Conservation (phyloP, 345 rosid species). For the Syzygium aromaticum region DNA sequence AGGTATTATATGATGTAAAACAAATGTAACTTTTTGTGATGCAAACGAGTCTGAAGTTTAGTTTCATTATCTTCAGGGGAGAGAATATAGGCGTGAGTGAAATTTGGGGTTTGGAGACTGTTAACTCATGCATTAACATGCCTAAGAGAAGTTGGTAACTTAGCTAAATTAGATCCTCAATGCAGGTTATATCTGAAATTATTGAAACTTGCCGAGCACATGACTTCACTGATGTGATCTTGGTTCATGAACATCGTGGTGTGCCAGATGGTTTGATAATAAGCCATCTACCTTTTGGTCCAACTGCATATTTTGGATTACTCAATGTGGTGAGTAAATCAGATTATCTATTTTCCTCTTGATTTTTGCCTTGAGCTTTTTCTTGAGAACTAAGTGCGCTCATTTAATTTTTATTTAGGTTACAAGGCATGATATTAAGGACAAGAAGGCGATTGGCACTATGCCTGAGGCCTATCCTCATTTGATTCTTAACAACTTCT, state of each 20-base stretch:
- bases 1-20: neutral
- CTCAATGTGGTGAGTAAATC: constrained; percentile 66
- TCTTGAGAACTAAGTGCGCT: neutral
- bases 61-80: neutral
- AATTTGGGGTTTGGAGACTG: neutral
- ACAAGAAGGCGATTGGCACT: constrained; percentile 62
- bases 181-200: constrained; percentile 86
- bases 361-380: neutral
- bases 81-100: neutral
- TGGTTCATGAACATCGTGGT: constrained; percentile 90
- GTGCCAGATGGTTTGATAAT: constrained; percentile 77
- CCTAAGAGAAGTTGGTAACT: neutral
- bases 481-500: constrained; percentile 73
- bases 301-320: constrained; percentile 87
- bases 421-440: constrained; percentile 84
- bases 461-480: constrained; percentile 96
- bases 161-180: neutral
- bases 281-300: constrained; percentile 91
- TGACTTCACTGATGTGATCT: constrained; percentile 83
- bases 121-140: neutral
- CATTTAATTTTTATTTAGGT: constrained; percentile 35
- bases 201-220: constrained; percentile 79
- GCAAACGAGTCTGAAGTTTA: neutral
- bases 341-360: neutral
- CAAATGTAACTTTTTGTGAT: neutral